Base-by-base conservation (phyloP, 257 asterid genomes). In the Nicotiana sylvestris region DNA sequence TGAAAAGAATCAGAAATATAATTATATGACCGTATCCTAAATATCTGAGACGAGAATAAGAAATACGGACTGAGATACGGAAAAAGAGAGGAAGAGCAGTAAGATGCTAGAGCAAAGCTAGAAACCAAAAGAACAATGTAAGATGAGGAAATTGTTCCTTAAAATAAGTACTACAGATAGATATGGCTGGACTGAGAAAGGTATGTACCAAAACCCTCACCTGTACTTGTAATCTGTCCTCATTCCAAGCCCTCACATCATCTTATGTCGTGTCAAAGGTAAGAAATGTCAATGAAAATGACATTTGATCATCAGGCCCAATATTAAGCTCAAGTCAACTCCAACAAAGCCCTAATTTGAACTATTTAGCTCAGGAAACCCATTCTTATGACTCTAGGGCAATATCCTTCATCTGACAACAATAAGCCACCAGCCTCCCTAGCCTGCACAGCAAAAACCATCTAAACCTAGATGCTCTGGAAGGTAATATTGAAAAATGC, bases 391-490 rank as follows among this genome's bases (percentile, higher is more conserved):
- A 74, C 29, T 49, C 80, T 74, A 74, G 64, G 79, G 80, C 80
- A 74, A 51, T 74, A 74, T 49, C 80, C 80, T 74, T 74, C 80
- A 74, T 74, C 46, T 74, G 80, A 74, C 64, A 74, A 74, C 53
- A 74, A 51, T 15, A 51, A 74, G 80, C 39, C 62, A 13, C 80
- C 80, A 49, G 80, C 80, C 62, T 49, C 80, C 80, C 80, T 49
- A 74, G 62, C 80, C 80, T 74, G 80, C 80, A 74, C 51, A 74
- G 13, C 43, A 74, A 74, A 74, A 74, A 74, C 80, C 80, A 49
- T 74, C 80, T 74, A 74, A 74, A 74, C 80, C 80, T 74, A 74
- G 64, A 74, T 74, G 56, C 80, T 51, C 64, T 74, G 80, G 29
- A 74, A 49, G 43, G 80, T 7, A 51, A 74, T 51, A 74, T 27